A percentile compares a stretch with the other conserved stretches of the same genome.
Conservation (phyloP, 345 rosid species). For the Draba incana region DNA sequence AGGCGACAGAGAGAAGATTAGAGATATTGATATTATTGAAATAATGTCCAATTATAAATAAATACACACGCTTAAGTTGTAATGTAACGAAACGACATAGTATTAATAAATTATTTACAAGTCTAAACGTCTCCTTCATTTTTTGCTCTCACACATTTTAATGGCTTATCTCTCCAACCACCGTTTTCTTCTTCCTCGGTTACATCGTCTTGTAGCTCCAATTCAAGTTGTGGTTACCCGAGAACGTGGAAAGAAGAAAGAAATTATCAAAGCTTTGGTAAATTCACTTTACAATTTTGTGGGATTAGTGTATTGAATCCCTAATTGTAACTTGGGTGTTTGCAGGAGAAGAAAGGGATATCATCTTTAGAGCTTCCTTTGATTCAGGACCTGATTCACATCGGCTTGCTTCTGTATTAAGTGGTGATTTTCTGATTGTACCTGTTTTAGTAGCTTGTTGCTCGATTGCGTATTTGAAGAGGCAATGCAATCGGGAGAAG, state of each 20-base stretch:
- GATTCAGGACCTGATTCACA: conserved; percentile 81
- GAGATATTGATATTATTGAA: too few relatives aligned
- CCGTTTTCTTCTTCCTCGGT: conserved; percentile 27
- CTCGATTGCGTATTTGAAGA: conserved; percentile 78
- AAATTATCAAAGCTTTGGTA: conserved; percentile 82
- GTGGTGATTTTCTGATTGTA: conserved; percentile 48
- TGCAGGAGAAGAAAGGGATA: conserved; percentile 67
- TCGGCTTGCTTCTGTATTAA: conserved; percentile 66
- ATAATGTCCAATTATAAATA: too few relatives aligned
- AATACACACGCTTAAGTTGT: too few relatives aligned
- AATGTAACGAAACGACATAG: too few relatives aligned
- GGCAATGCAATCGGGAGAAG: conserved; percentile 48
- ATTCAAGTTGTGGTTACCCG: conserved; percentile 82
- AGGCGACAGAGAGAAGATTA: too few relatives aligned
- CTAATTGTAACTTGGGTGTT: neutral
- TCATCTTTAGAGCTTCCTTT: conserved; percentile 85
- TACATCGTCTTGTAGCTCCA: conserved; percentile 37
- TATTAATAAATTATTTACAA: too few relatives aligned
- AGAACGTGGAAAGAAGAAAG: conserved; percentile 88
- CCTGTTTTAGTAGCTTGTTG: too few relatives aligned
- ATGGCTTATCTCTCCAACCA: too few relatives aligned
- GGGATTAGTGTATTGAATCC: neutral
- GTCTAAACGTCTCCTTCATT: too few relatives aligned
- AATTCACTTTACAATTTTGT: neutral
- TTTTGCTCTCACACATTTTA: too few relatives aligned